Evolutionary conservation across 148 eudicot species (phyloP), one percentile per base, ranked within the genome.

Genomic region (Oxyria digyna): DNA sequence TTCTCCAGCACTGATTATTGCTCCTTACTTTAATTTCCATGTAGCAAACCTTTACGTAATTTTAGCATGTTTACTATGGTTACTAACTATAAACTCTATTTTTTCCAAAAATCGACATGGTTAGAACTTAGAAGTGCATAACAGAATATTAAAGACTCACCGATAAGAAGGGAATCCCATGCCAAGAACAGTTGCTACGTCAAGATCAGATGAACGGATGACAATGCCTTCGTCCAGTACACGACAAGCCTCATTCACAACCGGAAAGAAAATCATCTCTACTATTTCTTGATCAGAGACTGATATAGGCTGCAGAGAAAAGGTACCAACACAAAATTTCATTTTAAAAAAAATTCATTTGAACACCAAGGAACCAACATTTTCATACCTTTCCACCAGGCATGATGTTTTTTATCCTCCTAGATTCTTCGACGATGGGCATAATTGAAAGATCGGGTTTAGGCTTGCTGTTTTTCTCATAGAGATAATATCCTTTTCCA

Each of bases 121-220:
- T n/a, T n/a, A n/a, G n/a, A n/a, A n/a, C n/a, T n/a, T n/a, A n/a
- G n/a, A n/a, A n/a, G n/a, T n/a, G n/a, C n/a, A n/a, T n/a, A n/a
- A n/a, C n/a, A n/a, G n/a, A 12, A 40, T 27, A 49, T 41, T 38
- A 14, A 59, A 41, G 59, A 85, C 88, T 80, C 15, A 93, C 98
- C 98, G 87, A 69, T 87, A 93, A 74, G 91, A 79, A 65, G 98
- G 98, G 80, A 93, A 93, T 75, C 98, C 83, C 98, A 93, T 93
- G 63, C 98, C 98, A 76, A 89, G 92, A 78, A 89, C 83, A 70
- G 95, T 87, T 50, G 98, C 91, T 72, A 81, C 77, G 71, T 93
- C 98, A 59, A 93, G 91, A 79, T 93, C 98, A 46, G 98, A 89
- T 67, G 98, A 96, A 76, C 95, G 87, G 75, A 89, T 84, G 50